Base-by-base conservation (phyloP, 176 grass and related monocot species). In the Carex pumila region DNA sequence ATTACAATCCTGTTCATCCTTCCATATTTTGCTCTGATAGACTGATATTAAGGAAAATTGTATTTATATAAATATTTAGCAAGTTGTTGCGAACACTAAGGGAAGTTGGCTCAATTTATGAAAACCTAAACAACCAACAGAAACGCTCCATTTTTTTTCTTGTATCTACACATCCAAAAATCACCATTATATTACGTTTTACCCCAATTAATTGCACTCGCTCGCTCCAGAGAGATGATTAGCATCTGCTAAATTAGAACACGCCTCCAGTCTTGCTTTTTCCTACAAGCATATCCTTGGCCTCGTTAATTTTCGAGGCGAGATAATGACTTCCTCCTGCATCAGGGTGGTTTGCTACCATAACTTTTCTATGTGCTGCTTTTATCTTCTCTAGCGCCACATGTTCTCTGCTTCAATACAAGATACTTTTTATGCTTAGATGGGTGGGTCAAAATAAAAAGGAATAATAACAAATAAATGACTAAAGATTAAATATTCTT, bases 311-410 rank as follows among this genome's bases (percentile, higher is more conserved):
- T 80, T 95, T 95, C 0, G 88, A 93, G 1, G 96, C 96, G 0
- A 99, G 57, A 49, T 93, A 99, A 92, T 99, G 96, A 66, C 96
- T 99, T 70, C 96, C 96, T 68, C 96, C 91, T 9, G 84, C 85
- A 61, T 99, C 96, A 13, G 91, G 96, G 78, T 99, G 93, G 66
- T 99, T 99, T 1, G 96, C 96, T 22, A 92, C 82, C 93, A 99
- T 94, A 54, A 91, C 91, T 77, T 88, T 99, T 87, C 78, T 92
- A 84, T 99, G 96, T 68, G 96, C 96, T 32, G 92, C 96, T 84
- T 90, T 99, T 79, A 99, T 93, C 83, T 92, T 99, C 50, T 95
- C 88, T 29, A 85, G 0, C 11, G 89, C 86, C 21, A 89, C 89
- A 85, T 88, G 91, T 52, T 99, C 93, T 69, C 96, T 99, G 83